phyloP scores from a whole-genome alignment of 441 rosid species.

The Adansonia rubrostipa region DNA sequence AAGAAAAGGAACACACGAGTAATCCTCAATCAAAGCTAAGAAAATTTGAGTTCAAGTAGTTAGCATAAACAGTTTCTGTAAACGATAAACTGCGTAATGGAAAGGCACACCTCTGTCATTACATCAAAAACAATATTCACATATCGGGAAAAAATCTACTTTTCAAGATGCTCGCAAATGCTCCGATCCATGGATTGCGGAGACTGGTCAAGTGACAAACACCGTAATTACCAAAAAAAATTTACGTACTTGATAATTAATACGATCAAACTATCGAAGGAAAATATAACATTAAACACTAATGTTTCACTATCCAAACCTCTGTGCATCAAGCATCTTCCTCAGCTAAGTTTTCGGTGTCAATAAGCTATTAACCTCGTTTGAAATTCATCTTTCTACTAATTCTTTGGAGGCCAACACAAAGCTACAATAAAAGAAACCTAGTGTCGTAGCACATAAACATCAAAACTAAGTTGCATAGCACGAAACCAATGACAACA shows the following conservation, averaged over 20 bases:
- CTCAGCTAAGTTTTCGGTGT: background rate
- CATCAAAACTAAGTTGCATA: background rate
- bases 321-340: background rate
- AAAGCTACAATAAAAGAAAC: background rate
- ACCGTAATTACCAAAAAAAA: background rate
- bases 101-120: background rate
- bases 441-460: background rate
- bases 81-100: background rate
- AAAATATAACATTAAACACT: background rate
- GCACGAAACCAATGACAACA: background rate
- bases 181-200: background rate
- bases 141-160: background rate
- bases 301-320: background rate
- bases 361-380: background rate
- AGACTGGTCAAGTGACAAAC: background rate
- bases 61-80: background rate
- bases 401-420: conserved; percentile 13
- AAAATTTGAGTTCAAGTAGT: background rate
- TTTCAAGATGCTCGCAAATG: background rate
- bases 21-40: conserved; percentile 1
- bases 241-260: background rate
- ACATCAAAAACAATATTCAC: background rate
- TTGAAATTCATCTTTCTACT: background rate
- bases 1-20: background rate
- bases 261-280: background rate